Base-by-base conservation (phyloP, 2,329 filamentous ascomycete genomes). In the Colletotrichum sp. region DNA sequence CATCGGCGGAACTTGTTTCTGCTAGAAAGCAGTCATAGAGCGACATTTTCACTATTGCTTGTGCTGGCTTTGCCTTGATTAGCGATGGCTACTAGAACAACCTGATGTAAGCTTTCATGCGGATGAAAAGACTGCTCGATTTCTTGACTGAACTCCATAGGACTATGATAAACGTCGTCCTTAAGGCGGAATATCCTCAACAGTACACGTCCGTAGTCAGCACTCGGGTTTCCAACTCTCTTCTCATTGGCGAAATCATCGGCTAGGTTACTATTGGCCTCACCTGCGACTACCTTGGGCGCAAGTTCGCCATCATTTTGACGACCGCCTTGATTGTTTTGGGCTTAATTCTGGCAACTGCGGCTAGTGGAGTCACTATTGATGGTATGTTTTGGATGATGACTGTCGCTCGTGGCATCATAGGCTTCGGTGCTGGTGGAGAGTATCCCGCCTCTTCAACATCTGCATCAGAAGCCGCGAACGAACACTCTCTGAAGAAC, bases 351-450 rank as follows among this genome's bases (percentile, higher is more conserved):
- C 76, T 89, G 22, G 87, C 88, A 2, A 87, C 86, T 11, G 88
- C 87, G 3, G 83, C 86, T 2, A 82, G 87, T 71, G 88, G 88
- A 12, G 78, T 81, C 7, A 89, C 87, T 3, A 84, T 86, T 36
- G 75, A 86, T 22, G 87, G 86, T 72, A 89, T 90, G 87, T 87
- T 89, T 71, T 89, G 88, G 87, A 89, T 89, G 85, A 82, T 90
- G 83, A 88, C 86, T 0, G 81, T 90, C 22, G 84, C 87, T 7
- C 84, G 88, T 57, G 88, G 88, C 7, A 83, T 89, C 39, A 85
- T 87, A 44, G 87, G 88, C 7, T 88, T 90, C 34, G 88, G 88
- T 72, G 84, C 86, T 13, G 81, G 84, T 27, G 82, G 86, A 69
- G 87, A 89, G 80, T 89, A 89, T 80, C 87, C 87, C 6, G 87